Percentiles rank a stretch among this genome's conserved stretches.
These are phyloP conservation scores for Diaporthe sp. DNA, from an alignment of 2,329 filamentous ascomycete genomes.

Conservation along the genomic window DNA sequence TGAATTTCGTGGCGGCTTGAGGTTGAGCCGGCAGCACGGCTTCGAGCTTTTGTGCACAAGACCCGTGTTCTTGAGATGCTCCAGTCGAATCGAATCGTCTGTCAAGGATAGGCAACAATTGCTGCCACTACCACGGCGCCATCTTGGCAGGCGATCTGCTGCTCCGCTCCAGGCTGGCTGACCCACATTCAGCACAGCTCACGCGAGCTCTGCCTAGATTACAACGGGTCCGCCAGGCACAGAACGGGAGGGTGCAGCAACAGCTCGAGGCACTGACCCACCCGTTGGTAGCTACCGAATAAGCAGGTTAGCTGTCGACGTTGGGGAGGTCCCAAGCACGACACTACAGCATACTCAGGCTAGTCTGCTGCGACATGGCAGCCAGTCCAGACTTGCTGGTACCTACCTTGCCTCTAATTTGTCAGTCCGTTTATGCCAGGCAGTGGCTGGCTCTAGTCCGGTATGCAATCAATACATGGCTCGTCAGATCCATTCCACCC, in stretches of 20 bases:
- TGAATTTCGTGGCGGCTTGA: not conserved
- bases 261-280: slow-evolving; percentile 24
- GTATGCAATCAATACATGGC: slow-evolving; percentile 30
- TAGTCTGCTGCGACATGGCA: slow-evolving; percentile 17
- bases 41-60: slow-evolving; percentile 4
- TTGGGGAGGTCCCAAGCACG: slow-evolving; percentile 4
- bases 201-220: slow-evolving; percentile 27
- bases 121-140: not conserved
- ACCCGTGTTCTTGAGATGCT: not conserved
- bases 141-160: slow-evolving; percentile 23
- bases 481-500: slow-evolving; percentile 28
- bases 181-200: slow-evolving; percentile 19
- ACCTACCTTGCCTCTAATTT: slow-evolving; percentile 4
- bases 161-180: slow-evolving; percentile 21
- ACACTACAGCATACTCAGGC: not conserved
- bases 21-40: not conserved
- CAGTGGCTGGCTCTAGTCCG: slow-evolving; percentile 30
- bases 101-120: not conserved
- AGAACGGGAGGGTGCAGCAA: slow-evolving; percentile 23
- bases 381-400: slow-evolving; percentile 3
- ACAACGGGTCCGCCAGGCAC: slow-evolving; percentile 24
- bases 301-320: slow-evolving; percentile 3
- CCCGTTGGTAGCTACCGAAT: slow-evolving; percentile 1
- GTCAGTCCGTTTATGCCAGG: slow-evolving; percentile 20
- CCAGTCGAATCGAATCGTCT: not conserved